Conservation (phyloP, 352 stramenopile genomes). For the Pelagophyceae sp. region DNA sequence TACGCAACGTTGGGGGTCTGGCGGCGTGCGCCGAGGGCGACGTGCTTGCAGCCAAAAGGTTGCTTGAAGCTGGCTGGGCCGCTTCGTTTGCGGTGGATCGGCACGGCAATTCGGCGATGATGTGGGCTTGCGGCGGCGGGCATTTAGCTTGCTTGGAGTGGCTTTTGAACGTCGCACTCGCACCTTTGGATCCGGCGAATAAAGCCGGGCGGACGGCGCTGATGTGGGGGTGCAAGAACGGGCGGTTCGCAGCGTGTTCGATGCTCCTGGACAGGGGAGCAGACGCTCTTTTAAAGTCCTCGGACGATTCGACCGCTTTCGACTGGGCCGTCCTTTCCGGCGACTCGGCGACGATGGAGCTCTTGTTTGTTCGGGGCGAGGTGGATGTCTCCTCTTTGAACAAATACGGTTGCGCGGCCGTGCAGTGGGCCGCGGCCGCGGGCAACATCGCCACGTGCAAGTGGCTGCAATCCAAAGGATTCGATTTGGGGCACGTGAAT, state of each 20-base stretch:
- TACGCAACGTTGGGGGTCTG: background rate
- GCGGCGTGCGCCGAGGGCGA: background rate
- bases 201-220: background rate
- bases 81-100: background rate
- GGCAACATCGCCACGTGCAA: background rate
- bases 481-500: background rate
- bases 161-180: background rate
- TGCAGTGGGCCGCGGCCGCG: background rate
- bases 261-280: background rate
- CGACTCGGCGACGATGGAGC: background rate
- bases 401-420: background rate
- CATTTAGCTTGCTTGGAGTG: background rate
- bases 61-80: background rate
- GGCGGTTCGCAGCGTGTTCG: background rate
- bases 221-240: background rate
- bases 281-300: background rate
- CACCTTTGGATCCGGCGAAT: background rate
- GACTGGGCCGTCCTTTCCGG: background rate
- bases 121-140: background rate
- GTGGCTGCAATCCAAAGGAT: background rate
- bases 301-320: background rate
- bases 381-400: background rate
- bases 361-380: background rate
- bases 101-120: background rate
- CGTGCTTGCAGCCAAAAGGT: background rate